These are phyloP conservation scores for Aspergillus vadensis DNA, from an alignment of 2,329 filamentous ascomycete species.

Conservation along the genomic window DNA sequence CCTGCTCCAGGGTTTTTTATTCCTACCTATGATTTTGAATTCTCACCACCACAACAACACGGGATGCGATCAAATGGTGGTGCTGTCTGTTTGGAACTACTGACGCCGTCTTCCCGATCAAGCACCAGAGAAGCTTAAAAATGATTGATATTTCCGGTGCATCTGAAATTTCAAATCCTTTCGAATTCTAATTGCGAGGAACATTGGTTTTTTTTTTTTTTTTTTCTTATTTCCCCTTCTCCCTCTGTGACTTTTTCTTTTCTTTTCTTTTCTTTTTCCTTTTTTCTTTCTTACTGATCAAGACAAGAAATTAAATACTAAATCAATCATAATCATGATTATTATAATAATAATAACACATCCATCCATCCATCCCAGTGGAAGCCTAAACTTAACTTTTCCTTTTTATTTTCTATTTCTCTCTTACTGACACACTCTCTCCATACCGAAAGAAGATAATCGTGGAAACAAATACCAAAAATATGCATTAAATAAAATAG, in stretches of 20 bases:
- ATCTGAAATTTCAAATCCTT: background rate
- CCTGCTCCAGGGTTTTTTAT: no score
- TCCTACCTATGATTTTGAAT: no score
- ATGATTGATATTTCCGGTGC: slow-evolving; percentile 5
- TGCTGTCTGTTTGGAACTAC: background rate
- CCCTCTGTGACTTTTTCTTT: background rate
- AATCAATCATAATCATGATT: background rate
- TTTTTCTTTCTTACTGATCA: no score
- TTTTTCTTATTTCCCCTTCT: background rate
- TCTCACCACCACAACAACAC: no score
- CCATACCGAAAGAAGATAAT: background rate
- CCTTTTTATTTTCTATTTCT: no score
- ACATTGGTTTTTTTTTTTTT: no score
- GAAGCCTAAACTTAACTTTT: no score
- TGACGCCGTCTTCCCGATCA: background rate
- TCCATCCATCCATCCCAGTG: no score
- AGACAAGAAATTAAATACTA: background rate
- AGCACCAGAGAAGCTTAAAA: background rate
- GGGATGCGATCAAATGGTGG: background rate
- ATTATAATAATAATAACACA: background rate
- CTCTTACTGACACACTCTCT: no score
- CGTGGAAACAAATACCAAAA: background rate
- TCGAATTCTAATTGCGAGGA: background rate
- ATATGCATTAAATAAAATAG: background rate
- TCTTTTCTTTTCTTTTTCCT: background rate